Evolutionary conservation across 2,329 filamentous ascomycete species (phyloP), one percentile per base, ranked within the genome.

Genomic region (Xylaria hypoxylon): DNA sequence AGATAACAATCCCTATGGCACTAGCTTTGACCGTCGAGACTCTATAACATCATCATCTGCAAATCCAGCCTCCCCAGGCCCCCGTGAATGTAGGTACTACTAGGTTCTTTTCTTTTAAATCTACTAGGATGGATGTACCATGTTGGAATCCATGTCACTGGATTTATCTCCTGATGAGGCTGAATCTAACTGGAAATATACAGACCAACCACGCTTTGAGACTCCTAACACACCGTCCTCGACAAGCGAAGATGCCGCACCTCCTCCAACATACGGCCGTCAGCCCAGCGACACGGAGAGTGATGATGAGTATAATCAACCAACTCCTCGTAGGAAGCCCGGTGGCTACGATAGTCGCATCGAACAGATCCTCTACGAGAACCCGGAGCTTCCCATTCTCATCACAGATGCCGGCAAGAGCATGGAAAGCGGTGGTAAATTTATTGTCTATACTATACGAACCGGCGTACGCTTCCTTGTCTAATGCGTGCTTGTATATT

Each of bases 321-420:
- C 81, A 26, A 79, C 82, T 15, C 86, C 87, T n/a, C 83, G 85
- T 67, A 85, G 85, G 63, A 95, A 93, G 81, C 93, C 93, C 68
- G 93, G 93, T 26, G 93, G 92, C 31, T 99, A 99, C 76, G 92
- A 96, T 77, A 97, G 95, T 78, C 90, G 96, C 59, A 94, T 99
- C 71, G 95, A 99, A 81, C 96, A 99, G 84, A 95, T 97, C 66
- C 89, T 99, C 52, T 97, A 97, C 78, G 96, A 99, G 81, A 93
- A 97, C 71, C 94, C 94, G 0, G 91, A 95, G 62, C 86, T 96
- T 72, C 90, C 93, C 67, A 96, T 99, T 71, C 80, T 96, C 67
- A 99, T 99, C 73, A 95, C 92, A 1, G 92, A 97, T 77, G 96
- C 96, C 3, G 96, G 96, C 65, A 99, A 99, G 87, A 97, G 95